phyloP scores from a whole-genome alignment of 75 land plant species.

The Isoetes taiwanensis region DNA sequence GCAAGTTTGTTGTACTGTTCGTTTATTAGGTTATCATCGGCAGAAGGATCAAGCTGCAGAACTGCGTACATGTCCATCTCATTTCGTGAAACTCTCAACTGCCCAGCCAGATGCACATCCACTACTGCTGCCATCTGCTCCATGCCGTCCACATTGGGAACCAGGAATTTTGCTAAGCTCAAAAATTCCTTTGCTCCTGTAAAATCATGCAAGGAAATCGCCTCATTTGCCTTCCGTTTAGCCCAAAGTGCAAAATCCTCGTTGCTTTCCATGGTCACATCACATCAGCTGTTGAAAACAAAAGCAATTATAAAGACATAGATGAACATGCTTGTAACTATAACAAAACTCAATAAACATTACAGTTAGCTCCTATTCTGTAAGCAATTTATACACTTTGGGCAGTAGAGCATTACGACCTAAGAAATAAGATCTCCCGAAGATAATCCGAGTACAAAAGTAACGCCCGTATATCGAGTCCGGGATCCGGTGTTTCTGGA shows the following conservation, averaged over 20 bases:
- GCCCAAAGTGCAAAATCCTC: constrained; percentile 67
- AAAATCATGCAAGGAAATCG: constrained; percentile 11
- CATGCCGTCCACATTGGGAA: constrained; percentile 16
- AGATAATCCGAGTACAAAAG: too few relatives aligned
- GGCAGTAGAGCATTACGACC: too few relatives aligned
- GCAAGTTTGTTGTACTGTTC: constrained; percentile 71
- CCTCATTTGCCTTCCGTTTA: constrained; percentile 29
- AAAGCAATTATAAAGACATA: too few relatives aligned
- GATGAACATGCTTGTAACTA: too few relatives aligned
- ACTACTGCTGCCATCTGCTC: constrained; percentile 8
- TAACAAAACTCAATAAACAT: too few relatives aligned
- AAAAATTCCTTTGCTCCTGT: constrained; percentile 17
- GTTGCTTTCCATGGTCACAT: constrained; percentile 53
- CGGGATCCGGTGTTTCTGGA: too few relatives aligned
- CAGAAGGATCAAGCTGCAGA: constrained; percentile 35
- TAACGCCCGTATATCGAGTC: too few relatives aligned
- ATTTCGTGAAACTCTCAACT: constrained; percentile 26
- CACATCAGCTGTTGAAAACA: too few relatives aligned
- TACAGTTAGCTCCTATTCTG: too few relatives aligned
- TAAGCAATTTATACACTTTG: too few relatives aligned
- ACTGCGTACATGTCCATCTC: constrained; percentile 76
- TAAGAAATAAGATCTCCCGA: too few relatives aligned
- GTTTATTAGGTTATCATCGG: constrained; percentile 52
- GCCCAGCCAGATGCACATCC: constrained; percentile 58
- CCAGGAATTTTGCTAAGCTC: constrained; percentile 10